Evolutionary conservation across 495 filamentous ascomycete species (phyloP), one percentile per base, ranked within the genome.

Genomic region (Amphirosellinia nigrospora): DNA sequence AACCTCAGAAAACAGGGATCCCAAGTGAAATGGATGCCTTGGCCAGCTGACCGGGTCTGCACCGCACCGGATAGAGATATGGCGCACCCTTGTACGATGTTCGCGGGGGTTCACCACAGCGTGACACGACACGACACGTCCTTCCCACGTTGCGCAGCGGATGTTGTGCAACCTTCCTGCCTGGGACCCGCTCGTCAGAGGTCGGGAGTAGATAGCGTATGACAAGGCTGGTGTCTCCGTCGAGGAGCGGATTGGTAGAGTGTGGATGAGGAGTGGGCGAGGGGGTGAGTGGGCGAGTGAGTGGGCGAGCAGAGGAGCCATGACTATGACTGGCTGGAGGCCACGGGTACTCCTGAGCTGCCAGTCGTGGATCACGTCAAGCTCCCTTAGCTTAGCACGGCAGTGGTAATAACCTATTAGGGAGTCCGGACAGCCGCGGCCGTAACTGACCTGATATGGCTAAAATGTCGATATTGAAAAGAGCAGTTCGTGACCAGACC

Each of bases 381-480:
- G 60, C 70, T 39, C 15, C 64, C 45, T 66, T 66, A 67, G 30
- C 64, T 66, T 66, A 67, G 30, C 64, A 67, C 48, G 36, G 64
- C 34, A 46, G 64, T 66, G 48, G 64, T 67, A 67, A 58, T 58
- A 23, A 74, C 73, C 68, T 70, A 71, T 77, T 72, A 71, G 68
- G 73, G 70, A 77, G 75, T 74, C 73, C 75, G 73, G 75, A 77
- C 73, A 72, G 60, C 21, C 23, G 55, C 59, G 53, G 75, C 75
- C 75, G 75, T 55, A 63, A 63, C 69, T 72, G 69, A 66, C 67
- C 71, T 62, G 74, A 69, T 36, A 36, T 74, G 70, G 75, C 56
- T 72, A 70, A 69, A 70, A 46, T 65, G 67, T 61, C 66, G 60
- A 60, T 67, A 67, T 67, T 67, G 64, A 59, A 32, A 32, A 19